Conservation (phyloP, 768 basidiomycete genomes). For the Dacryopinax primogenitus region DNA sequence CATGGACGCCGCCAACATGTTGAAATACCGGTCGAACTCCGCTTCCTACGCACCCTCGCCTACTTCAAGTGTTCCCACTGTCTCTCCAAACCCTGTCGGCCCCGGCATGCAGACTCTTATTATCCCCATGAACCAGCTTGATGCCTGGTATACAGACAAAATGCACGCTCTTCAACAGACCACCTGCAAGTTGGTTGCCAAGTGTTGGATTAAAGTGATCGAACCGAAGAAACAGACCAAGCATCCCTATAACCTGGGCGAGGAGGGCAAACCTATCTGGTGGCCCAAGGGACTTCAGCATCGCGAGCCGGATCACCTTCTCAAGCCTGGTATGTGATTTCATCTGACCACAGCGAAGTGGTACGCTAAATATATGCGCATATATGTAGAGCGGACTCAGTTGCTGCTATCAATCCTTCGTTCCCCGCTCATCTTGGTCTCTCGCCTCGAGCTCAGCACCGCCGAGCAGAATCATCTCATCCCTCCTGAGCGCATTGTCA, state of each 20-base stretch:
- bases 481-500: slow-evolving; percentile 21
- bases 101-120: slow-evolving; percentile 19
- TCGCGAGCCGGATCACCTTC: slow-evolving; percentile 31
- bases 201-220: slow-evolving; percentile 32
- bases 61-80: slow-evolving; percentile 14
- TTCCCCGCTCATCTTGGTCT: slow-evolving; percentile 20
- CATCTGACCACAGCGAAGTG: neutral
- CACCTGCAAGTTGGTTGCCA: slow-evolving; percentile 28
- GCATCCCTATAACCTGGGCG: slow-evolving; percentile 31
- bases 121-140: slow-evolving; percentile 21
- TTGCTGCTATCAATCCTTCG: slow-evolving; percentile 26
- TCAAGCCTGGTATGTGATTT: slow-evolving; percentile 26
- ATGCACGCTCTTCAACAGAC: slow-evolving; percentile 26
- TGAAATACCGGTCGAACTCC: slow-evolving; percentile 10
- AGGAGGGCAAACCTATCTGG: slow-evolving; percentile 29
- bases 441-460: slow-evolving; percentile 26
- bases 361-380: neutral
- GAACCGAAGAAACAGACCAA: slow-evolving; percentile 31
- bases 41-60: slow-evolving; percentile 1
- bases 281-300: slow-evolving; percentile 30
- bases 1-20: slow-evolving; percentile 10
- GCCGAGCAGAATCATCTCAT: slow-evolving; percentile 25
- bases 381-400: slow-evolving; percentile 26
- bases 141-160: slow-evolving; percentile 23
- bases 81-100: slow-evolving; percentile 19